Evolutionary conservation across 148 eudicot species (phyloP).

Genomic region (Drosera capensis): DNA sequence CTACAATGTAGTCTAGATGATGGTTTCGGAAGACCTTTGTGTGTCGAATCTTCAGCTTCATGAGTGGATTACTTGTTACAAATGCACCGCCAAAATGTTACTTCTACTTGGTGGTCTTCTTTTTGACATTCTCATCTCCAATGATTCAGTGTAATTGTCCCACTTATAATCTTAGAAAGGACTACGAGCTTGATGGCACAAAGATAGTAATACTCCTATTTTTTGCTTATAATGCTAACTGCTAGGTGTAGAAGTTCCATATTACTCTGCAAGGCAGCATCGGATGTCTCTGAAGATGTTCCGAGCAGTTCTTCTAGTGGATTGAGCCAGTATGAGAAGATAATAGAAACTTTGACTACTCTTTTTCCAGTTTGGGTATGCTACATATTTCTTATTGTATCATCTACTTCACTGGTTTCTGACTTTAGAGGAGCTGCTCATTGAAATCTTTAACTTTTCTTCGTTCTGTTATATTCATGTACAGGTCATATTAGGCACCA

Average conservation of each 20-base stretch:
- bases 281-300: constrained; percentile 67
- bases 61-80: too few relatives aligned
- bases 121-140: too few relatives aligned
- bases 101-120: too few relatives aligned
- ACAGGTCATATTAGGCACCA: constrained; percentile 80
- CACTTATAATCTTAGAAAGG: not conserved
- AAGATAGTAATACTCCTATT: not conserved
- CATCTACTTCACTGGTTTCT: too few relatives aligned
- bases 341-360: constrained; percentile 84
- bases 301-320: constrained; percentile 34
- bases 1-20: too few relatives aligned
- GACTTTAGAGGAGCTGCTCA: constrained; percentile 3
- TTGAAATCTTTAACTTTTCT: not conserved
- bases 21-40: too few relatives aligned
- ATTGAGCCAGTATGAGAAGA: constrained; percentile 66
- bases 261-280: constrained; percentile 62
- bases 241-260: constrained; percentile 29
- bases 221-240: not conserved
- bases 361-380: constrained; percentile 97
- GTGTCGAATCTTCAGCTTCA: too few relatives aligned
- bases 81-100: too few relatives aligned
- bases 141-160: too few relatives aligned
- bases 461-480: not conserved
- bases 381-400: constrained; percentile 2
- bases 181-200: not conserved